Percentiles rank a stretch among this genome's conserved stretches.
These are phyloP conservation scores for Quercus gilva DNA, from an alignment of 306 rosid genomes.

Conservation along the genomic window DNA sequence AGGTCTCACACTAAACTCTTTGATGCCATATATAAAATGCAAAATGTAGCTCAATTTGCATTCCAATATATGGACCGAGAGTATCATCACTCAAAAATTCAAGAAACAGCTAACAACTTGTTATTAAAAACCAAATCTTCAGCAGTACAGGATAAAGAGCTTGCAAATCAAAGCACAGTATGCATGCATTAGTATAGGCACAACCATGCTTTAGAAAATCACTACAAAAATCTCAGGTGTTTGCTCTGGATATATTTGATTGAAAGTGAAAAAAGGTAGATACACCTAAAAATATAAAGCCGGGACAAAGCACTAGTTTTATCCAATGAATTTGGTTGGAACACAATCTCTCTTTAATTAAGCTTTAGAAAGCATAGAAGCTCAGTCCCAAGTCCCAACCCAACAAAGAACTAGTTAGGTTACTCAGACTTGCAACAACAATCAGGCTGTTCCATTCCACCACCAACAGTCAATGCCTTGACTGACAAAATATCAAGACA, in stretches of 20 bases:
- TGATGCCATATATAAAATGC: neutral
- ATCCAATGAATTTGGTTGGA: neutral
- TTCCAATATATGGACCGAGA: neutral
- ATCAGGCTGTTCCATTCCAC: neutral
- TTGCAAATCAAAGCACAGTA: neutral
- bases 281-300: neutral
- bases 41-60: slow-evolving; percentile 15
- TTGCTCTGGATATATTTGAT: neutral
- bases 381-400: neutral
- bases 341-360: neutral
- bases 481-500: neutral
- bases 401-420: neutral
- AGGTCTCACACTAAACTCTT: neutral
- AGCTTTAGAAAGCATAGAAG: neutral
- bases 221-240: neutral
- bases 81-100: neutral
- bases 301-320: neutral
- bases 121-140: slow-evolving; percentile 7
- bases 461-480: neutral
- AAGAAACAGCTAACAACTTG: neutral
- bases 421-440: neutral
- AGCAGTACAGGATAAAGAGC: neutral
- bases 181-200: neutral
- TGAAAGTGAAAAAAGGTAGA: neutral
- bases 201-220: neutral